Evolutionary conservation across 2,329 filamentous ascomycete species (phyloP), one percentile per base, ranked within the genome.

Genomic region (Fusarium bulbicola): DNA sequence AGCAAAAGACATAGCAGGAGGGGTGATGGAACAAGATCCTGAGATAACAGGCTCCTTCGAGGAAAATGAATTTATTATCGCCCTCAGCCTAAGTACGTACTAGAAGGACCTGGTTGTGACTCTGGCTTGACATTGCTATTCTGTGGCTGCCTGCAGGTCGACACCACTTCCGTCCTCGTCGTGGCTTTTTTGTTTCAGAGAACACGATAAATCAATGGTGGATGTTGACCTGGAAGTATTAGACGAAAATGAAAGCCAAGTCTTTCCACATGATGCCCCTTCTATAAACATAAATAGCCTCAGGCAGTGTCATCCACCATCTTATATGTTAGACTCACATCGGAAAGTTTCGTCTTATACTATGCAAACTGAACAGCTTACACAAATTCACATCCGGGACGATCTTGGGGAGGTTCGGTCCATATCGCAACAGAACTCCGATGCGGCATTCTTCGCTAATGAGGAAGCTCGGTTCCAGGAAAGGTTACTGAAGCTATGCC

Each of bases 401-500:
- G 53, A 43, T 12, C 20, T 26, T n/a, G 30, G 59, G 9, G 69
- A 66, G 14, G 67, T 63, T 15, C 60, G 58, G 34, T 28, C 66
- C 4, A 62, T 77, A 1, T 37, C 61, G 15, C 2, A 20, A 21
- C 34, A 82, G 82, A 92, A 91, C 79, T 83, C 81, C 53, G 93
- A 94, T 79, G 85, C 89, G 3, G 21, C 43, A 21, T 39, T 32
- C 14, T 77, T 74, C n/a, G 36, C 56, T 1, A 42, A 46, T 32
- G 72, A 80, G 12, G 72, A 79, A 14, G 72, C 68, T 13, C 64
- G 36, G 4, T 46, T 75, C 5, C 54, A 75, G 15, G 70, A 70
- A 1, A 66, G 26, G 1, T 59, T 81, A 12, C 60, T 79, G 10
- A 50, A 63, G 1, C 16, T 72, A 2, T 81, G 80, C 36, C 73